Evolutionary conservation across 169 alveolate species (phyloP).

Genomic region (Plasmodium adleri): DNA sequence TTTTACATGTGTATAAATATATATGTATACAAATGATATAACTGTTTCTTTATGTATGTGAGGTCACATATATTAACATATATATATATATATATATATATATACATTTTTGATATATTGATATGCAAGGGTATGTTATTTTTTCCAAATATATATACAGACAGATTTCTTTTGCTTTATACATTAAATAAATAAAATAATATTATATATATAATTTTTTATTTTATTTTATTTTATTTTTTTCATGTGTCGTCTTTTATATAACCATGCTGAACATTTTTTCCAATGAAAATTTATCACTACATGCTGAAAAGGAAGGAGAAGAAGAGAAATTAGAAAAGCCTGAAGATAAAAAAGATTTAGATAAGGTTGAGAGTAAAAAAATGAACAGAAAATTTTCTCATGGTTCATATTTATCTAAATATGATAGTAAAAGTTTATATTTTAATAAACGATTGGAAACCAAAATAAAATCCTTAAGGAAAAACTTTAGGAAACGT

Average conservation of each 20-base stretch:
- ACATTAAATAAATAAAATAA: too few species aligned
- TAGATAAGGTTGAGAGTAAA: slow-evolving; percentile 13
- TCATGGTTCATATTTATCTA: slow-evolving; percentile 12
- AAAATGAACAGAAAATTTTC: slow-evolving; percentile 7
- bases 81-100: too few species aligned
- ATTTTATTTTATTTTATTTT: background rate
- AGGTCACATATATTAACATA: too few species aligned
- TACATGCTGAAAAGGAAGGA: slow-evolving; percentile 22
- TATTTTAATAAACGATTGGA: slow-evolving; percentile 20
- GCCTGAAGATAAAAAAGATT: slow-evolving; percentile 5
- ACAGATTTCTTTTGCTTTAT: too few species aligned
- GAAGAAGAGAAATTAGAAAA: slow-evolving; percentile 13
- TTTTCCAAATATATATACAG: too few species aligned
- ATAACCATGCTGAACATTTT: slow-evolving; percentile 59
- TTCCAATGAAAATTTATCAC: slow-evolving; percentile 49
- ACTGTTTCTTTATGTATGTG: too few species aligned
- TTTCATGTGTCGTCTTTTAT: slow-evolving; percentile 6
- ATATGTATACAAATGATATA: too few species aligned
- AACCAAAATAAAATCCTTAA: slow-evolving; percentile 23
- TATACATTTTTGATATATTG: too few species aligned
- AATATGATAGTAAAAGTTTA: slow-evolving; percentile 23
- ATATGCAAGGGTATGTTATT: too few species aligned
- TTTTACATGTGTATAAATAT: too few species aligned
- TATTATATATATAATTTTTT: too few species aligned
- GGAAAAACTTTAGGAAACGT: slow-evolving; percentile 40